Conservation (phyloP, 768 basidiomycete genomes). For the Tylopilus cervinicoccineus region DNA sequence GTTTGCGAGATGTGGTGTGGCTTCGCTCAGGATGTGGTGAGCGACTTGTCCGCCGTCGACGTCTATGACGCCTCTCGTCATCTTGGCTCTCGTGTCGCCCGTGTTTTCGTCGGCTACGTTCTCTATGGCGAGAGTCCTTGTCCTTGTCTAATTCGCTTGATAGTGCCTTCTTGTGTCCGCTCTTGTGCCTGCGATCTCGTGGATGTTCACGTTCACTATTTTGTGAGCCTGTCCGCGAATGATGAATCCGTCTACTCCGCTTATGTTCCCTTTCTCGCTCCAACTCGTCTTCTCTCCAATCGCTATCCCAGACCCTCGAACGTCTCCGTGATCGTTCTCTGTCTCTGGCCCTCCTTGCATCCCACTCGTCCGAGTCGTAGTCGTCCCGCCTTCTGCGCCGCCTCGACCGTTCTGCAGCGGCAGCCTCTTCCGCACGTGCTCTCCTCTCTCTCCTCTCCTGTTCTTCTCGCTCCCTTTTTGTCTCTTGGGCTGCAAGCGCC, state of each 20-base stretch:
- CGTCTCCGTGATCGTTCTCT: constrained; percentile 44
- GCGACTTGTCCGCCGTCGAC: constrained; percentile 19
- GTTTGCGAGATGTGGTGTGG: constrained; percentile 9
- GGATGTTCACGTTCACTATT: constrained; percentile 12
- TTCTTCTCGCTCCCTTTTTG: constrained; percentile 66
- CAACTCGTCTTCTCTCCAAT: constrained; percentile 40
- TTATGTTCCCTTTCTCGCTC: constrained; percentile 17
- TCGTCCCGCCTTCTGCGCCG: constrained; percentile 32
- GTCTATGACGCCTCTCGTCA: constrained; percentile 14
- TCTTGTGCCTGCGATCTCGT: constrained; percentile 20
- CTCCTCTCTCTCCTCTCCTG: constrained; percentile 58
- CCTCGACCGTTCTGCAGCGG: constrained; percentile 56
- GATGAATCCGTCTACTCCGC: constrained; percentile 22
- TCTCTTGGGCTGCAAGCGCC: constrained; percentile 66
- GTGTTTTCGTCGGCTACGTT: constrained; percentile 23
- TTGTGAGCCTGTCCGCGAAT: constrained; percentile 30
- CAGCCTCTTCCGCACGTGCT: constrained; percentile 73
- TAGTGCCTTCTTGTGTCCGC: constrained; percentile 19
- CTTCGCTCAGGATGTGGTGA: constrained; percentile 12
- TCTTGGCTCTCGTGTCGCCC: constrained; percentile 22
- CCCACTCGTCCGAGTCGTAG: constrained; percentile 27
- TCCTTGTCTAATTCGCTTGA: constrained; percentile 13
- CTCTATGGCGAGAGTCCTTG: constrained; percentile 10
- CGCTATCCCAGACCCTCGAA: constrained; percentile 39
- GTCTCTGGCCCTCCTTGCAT: constrained; percentile 35